Evolutionary conservation across 2,329 filamentous ascomycete species (phyloP), one percentile per base, ranked within the genome.

Genomic region (Apiospora phragmitis): DNA sequence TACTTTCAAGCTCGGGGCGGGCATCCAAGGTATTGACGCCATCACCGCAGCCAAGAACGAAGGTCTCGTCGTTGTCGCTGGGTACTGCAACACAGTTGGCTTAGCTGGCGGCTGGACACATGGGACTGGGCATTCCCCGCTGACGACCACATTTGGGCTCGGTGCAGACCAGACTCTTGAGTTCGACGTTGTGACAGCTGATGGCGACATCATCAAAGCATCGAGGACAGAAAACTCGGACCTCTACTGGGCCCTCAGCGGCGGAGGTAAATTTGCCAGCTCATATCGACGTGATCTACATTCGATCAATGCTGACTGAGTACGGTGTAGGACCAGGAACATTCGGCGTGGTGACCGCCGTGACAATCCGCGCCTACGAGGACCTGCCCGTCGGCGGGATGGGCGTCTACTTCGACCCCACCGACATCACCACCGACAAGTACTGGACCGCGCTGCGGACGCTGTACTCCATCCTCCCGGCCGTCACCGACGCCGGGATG

Each of bases 231-330:
- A 84, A 26, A 84, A 88, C 70, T 67, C 79, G 0, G 87, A 89
- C 65, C 78, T 90, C 2, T 89, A 86, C 77, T 90, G 87, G 86
- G 87, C 87, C 8, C 77, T 88, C 4, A 80, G 80, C 69, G 85
- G 86, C 16, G 86, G 86, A 11, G 85, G 87, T 8, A 84, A 32
- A 11, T 83, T 47, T 77, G 85, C n/a, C 82, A 84, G 5, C 78
- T 81, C 9, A 79, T 78, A 38, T 82, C 81, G 43, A 84, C 82
- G 16, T 72, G 85, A 80, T n/a, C 82, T 83, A 16, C 82, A 82
- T 51, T 78, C 81, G 1, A 11, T 6, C 26, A 77, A 78, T 14
- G 80, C 79, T 2, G 71, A 82, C 26, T 74, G 80, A 5, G 68
- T 78, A 0, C 75, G 7, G 69, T 68, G 11, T 73, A 78, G 29